A percentile compares a stretch with the other conserved stretches of the same genome.
Conservation (phyloP, 345 rosid species). For the Lagerstroemia speciosa region DNA sequence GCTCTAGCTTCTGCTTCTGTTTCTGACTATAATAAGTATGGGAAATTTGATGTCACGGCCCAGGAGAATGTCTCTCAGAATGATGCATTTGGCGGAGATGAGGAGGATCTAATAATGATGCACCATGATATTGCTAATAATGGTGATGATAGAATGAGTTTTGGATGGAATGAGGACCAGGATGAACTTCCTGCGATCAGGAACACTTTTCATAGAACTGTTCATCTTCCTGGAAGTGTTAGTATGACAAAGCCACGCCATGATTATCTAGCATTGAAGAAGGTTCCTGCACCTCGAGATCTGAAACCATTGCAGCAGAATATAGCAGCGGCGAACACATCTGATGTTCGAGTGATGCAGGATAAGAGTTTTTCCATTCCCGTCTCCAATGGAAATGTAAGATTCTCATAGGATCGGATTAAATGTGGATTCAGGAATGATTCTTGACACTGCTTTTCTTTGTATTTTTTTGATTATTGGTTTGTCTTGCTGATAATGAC, state of each 20-base stretch:
- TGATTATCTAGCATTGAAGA: constrained; percentile 35
- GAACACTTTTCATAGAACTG: constrained; percentile 28
- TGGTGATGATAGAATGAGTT: constrained; percentile 27
- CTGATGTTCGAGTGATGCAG: constrained; percentile 25
- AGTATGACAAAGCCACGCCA: constrained; percentile 40
- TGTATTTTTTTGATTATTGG: not conserved
- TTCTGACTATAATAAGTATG: constrained; percentile 44
- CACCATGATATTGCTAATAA: constrained; percentile 28
- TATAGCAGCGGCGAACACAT: constrained; percentile 25
- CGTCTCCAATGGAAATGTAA: constrained; percentile 60
- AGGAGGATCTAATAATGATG: constrained; percentile 28
- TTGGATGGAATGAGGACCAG: constrained; percentile 18
- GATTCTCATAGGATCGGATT: constrained; percentile 13
- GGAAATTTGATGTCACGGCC: constrained; percentile 23
- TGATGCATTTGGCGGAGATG: constrained; percentile 30
- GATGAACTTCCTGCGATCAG: constrained; percentile 24
- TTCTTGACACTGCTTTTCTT: not conserved
- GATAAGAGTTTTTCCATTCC: constrained; percentile 27
- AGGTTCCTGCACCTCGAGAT: constrained; percentile 29
- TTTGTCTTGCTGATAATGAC: constrained; percentile 9
- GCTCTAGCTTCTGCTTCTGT: constrained; percentile 30
- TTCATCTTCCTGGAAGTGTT: constrained; percentile 34
- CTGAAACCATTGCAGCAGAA: constrained; percentile 30
- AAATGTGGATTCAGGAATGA: not conserved
- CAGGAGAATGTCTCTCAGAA: constrained; percentile 22